Evolutionary conservation across 768 basidiomycete species (phyloP).

Genomic region (Russula virescens): DNA sequence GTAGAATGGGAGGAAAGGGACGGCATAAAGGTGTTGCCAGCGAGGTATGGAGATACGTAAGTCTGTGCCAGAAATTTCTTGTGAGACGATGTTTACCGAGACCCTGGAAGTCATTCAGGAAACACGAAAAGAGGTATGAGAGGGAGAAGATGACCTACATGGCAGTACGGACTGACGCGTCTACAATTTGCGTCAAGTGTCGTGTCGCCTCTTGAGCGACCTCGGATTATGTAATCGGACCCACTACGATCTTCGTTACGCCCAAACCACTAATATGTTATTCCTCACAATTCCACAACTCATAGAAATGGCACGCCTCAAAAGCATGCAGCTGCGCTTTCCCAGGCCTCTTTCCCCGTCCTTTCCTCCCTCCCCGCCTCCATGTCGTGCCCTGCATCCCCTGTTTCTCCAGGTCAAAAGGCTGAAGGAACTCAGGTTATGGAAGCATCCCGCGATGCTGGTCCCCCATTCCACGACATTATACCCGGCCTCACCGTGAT

Average conservation of each 20-base stretch:
- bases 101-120: slow-evolving; percentile 29
- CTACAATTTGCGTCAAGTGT: neutral
- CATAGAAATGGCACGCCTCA: neutral
- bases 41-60: slow-evolving; percentile 63
- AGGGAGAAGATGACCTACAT: slow-evolving; percentile 3
- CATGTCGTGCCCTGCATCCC: slow-evolving; percentile 12
- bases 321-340: neutral
- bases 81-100: slow-evolving; percentile 50
- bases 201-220: neutral
- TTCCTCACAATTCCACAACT: too few species aligned
- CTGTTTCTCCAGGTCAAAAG: neutral
- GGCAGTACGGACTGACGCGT: neutral
- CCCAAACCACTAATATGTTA: too few species aligned
- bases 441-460: slow-evolving; percentile 8
- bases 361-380: neutral
- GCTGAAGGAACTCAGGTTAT: too few species aligned
- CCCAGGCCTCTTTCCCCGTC: neutral
- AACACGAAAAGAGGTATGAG: neutral
- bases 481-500: slow-evolving; percentile 12
- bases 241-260: too few species aligned
- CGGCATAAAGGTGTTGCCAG: slow-evolving; percentile 64
- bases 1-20: slow-evolving; percentile 76
- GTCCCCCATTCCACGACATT: slow-evolving; percentile 18
- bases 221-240: neutral
- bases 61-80: slow-evolving; percentile 62